phyloP scores from a whole-genome alignment of 1,139 yeast species.

The Pichia sp. region DNA sequence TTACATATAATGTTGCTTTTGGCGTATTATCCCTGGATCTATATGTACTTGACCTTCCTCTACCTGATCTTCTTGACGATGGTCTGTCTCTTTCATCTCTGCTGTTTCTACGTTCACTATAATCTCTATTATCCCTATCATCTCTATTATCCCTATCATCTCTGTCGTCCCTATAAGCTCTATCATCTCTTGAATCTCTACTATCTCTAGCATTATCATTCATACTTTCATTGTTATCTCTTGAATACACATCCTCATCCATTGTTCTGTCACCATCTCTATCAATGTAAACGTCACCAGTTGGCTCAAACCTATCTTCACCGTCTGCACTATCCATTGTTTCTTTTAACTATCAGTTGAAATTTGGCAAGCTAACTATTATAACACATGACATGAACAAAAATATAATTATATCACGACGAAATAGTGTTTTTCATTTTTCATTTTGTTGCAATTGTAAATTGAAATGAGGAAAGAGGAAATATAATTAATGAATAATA shows the following conservation, averaged over 20 bases:
- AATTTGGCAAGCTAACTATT: not conserved
- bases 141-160: not conserved
- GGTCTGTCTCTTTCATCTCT: not conserved
- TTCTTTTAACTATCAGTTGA: not conserved
- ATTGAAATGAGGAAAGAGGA: not conserved
- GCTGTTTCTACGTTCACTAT: not conserved
- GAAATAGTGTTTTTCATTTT: not conserved
- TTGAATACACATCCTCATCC: not conserved
- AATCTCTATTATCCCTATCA: not conserved
- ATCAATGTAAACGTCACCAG: not conserved
- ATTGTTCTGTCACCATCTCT: not conserved
- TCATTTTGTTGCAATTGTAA: not conserved
- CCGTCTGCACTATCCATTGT: not conserved
- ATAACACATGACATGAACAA: not conserved
- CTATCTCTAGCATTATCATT: not conserved
- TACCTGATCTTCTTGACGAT: not conserved
- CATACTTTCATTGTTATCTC: not conserved
- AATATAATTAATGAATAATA: not conserved
- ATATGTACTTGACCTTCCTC: not conserved
- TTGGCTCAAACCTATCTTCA: not conserved
- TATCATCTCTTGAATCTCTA: not conserved
- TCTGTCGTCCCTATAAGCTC: not conserved
- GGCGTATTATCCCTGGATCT: constrained; percentile 11
- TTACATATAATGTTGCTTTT: constrained; percentile 22
- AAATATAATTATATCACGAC: not conserved